phyloP scores from a whole-genome alignment of 768 basidiomycete genomes.

The Lentinula sp. region DNA sequence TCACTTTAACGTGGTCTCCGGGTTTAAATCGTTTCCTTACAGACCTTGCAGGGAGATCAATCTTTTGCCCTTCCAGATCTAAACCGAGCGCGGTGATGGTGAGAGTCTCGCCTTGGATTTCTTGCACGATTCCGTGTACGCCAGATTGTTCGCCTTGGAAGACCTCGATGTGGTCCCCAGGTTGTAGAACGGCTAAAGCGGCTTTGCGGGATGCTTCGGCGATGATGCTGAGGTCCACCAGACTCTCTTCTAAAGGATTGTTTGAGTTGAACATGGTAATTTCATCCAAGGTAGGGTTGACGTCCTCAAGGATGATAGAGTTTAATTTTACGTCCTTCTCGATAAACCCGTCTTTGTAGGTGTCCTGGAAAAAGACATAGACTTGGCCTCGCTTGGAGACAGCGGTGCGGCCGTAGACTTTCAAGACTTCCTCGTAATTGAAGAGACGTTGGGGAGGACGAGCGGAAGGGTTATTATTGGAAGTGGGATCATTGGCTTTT shows the following conservation, averaged over 20 bases:
- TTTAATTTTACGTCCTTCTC: slow-evolving; percentile 92
- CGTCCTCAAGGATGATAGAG: slow-evolving; percentile 75
- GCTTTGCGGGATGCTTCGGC: slow-evolving; percentile 89
- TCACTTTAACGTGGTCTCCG: slow-evolving; percentile 98
- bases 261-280: slow-evolving; percentile 70
- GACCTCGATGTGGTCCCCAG: slow-evolving; percentile 96
- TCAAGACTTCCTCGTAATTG: slow-evolving; percentile 88
- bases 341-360: slow-evolving; percentile 91
- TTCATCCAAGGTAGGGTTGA: slow-evolving; percentile 94
- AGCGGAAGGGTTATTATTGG: slow-evolving; percentile 35
- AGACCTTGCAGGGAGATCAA: slow-evolving; percentile 81
- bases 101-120: slow-evolving; percentile 83
- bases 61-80: slow-evolving; percentile 81
- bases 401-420: slow-evolving; percentile 74
- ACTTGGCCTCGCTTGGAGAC: slow-evolving; percentile 70
- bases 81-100: slow-evolving; percentile 73
- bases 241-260: slow-evolving; percentile 40
- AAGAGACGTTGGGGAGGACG: slow-evolving; percentile 91
- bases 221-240: slow-evolving; percentile 86
- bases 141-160: slow-evolving; percentile 96
- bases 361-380: slow-evolving; percentile 89
- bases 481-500: slow-evolving; percentile 43
- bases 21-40: slow-evolving; percentile 94
- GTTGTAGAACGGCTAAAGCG: slow-evolving; percentile 91
- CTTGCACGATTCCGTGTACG: slow-evolving; percentile 87